These are phyloP conservation scores for Danielia oregonensis DNA, from an alignment of 805 yeast genomes.

Conservation along the genomic window DNA sequence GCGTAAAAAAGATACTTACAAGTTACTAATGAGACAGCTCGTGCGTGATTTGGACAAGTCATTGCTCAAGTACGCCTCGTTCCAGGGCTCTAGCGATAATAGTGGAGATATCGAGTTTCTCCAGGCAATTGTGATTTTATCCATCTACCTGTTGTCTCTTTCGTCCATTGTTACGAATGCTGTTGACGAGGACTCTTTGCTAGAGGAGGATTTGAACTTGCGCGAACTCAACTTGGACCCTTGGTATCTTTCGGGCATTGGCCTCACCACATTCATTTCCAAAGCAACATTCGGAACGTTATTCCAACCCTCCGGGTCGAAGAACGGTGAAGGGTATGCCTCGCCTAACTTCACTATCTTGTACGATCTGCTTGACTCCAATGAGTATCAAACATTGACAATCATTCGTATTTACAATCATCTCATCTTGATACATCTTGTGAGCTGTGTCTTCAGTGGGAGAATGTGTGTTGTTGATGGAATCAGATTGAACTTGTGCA, in stretches of 20 bases:
- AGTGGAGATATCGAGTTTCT: constrained; percentile 49
- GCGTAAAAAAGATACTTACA: constrained; percentile 31
- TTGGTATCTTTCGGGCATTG: constrained; percentile 66
- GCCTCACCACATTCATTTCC: constrained; percentile 58
- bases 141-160: constrained; percentile 62
- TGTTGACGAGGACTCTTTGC: constrained; percentile 10
- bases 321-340: constrained; percentile 1
- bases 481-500: constrained; percentile 54
- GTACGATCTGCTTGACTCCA: constrained; percentile 31
- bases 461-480: constrained; percentile 61
- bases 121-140: constrained; percentile 62
- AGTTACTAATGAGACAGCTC: constrained; percentile 42
- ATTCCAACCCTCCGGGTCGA: constrained; percentile 2
- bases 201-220: constrained; percentile 12
- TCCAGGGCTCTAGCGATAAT: constrained; percentile 12
- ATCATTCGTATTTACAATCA: constrained; percentile 70
- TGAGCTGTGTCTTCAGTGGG: constrained; percentile 64
- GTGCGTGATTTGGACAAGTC: constrained; percentile 46
- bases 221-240: constrained; percentile 56
- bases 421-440: constrained; percentile 60
- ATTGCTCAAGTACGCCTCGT: constrained; percentile 30
- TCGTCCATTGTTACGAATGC: constrained; percentile 36
- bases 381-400: constrained; percentile 51
- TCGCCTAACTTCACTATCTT: constrained; percentile 20
- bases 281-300: constrained; percentile 45